Base-by-base conservation (phyloP, 768 basidiomycete species). In the Imleria badia region DNA sequence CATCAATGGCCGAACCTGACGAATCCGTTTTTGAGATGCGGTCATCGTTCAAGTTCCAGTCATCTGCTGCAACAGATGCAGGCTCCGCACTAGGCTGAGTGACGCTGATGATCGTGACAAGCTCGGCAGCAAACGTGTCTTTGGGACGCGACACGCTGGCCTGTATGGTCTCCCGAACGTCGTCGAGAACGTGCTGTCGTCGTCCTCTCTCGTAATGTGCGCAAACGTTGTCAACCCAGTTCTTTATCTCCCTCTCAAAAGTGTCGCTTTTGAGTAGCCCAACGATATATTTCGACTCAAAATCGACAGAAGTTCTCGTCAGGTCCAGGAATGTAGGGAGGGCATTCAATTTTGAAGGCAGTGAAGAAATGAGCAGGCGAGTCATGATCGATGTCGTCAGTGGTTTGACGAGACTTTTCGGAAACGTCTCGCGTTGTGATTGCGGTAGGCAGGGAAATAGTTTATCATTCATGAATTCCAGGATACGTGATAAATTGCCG, bases 151-250 rank as follows among this genome's bases (percentile, higher is more conserved):
- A 52, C 17, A 51, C 51, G 26, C 46, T 60, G n/a, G 60, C 58
- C n/a, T 84, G 57, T 19, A 93, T 76, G 41, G 85, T 74, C 15
- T 62, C 62, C 52, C 92, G 76, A 14, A 82, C 78, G n/a, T 71
- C 70, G 39, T 89, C 84, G 7, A 93, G 76, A 42, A 94, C 81
- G 48, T 76, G 74, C 33, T 81, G 72, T 14, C 93, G 78, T 61
- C 92, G 72, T 60, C 86, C 83, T 55, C 83, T 82, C 67, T 94
- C 93, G 67, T 94, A 96, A 68, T 92, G 89, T 3, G 77, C 72
- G 17, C 82, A 79, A 12, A 91, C 77, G 5, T 82, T 80, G 45
- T 85, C 79, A 5, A 79, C 81, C 90, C 94, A 96, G 7, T 71
- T 62, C 62, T 81, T 79, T 51, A 95, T 80, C 8, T 83, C 73